These are phyloP conservation scores for Epichloe coenophiala DNA, from an alignment of 2,329 filamentous ascomycete genomes.

Conservation along the genomic window DNA sequence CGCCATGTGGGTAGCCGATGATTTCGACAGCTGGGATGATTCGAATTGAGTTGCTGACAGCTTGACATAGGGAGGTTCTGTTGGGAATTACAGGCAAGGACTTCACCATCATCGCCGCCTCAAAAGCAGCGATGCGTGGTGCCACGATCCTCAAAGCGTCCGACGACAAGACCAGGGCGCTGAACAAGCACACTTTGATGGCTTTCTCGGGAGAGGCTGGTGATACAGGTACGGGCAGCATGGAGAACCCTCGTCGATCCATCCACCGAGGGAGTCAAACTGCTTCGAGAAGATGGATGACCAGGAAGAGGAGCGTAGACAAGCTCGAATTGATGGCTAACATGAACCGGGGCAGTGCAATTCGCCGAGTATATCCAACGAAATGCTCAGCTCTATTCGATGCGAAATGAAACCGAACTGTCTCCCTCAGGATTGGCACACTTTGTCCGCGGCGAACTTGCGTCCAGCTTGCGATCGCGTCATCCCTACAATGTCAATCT, in stretches of 20 bases:
- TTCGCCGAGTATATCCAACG: conserved; percentile 99
- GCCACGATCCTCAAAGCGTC: conserved; percentile 87
- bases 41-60: neutral
- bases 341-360: conserved; percentile 53
- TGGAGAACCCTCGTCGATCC: neutral
- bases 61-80: conserved; percentile 70
- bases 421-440: conserved; percentile 78
- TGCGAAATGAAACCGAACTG: conserved; percentile 91
- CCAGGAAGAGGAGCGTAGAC: no score
- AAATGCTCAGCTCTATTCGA: conserved; percentile 94
- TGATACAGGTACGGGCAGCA: conserved; percentile 58
- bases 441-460: conserved; percentile 90
- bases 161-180: conserved; percentile 87
- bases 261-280: neutral
- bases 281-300: neutral
- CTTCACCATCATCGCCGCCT: conserved; percentile 94
- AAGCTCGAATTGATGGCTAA: conserved; percentile 10
- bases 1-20: conserved; percentile 5
- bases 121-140: conserved; percentile 96
- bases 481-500: conserved; percentile 97
- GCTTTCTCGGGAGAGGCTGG: conserved; percentile 93
- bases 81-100: conserved; percentile 98
- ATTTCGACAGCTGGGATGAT: neutral
- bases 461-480: conserved; percentile 76
- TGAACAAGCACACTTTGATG: conserved; percentile 92